Conservation (phyloP, 139 green algal genomes). For the Edaphochlamys debaryana region DNA sequence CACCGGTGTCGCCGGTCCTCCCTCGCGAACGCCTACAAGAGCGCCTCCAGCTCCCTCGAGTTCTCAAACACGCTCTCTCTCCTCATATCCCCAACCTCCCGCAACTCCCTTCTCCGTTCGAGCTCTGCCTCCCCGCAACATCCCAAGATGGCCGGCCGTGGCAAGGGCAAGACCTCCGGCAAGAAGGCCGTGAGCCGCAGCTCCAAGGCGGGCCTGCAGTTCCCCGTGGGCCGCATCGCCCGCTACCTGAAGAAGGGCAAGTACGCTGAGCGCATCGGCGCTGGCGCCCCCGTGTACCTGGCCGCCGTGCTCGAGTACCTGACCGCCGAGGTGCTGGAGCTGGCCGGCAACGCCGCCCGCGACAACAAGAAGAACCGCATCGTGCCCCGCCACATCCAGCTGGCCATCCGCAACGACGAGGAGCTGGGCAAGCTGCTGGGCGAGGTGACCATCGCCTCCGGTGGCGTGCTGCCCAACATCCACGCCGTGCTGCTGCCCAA, state of each 20-base stretch:
- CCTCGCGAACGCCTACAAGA: too few species aligned
- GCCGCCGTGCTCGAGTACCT: constrained; percentile 86
- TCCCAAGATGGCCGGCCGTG: background rate
- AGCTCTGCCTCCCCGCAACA: too few species aligned
- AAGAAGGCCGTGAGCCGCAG: constrained; percentile 82
- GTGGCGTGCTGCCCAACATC: constrained; percentile 76
- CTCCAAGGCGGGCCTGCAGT: constrained; percentile 91
- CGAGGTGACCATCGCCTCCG: constrained; percentile 71
- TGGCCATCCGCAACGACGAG: constrained; percentile 70
- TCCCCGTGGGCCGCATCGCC: constrained; percentile 85
- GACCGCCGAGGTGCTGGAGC: constrained; percentile 97
- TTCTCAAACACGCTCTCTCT: too few species aligned
- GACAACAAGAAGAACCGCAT: constrained; percentile 95
- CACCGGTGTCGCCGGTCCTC: too few species aligned
- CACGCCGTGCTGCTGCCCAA: constrained; percentile 82
- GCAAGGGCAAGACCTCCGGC: constrained; percentile 2
- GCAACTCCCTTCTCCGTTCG: too few species aligned
- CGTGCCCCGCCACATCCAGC: constrained; percentile 87
- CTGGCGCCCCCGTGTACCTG: constrained; percentile 74
- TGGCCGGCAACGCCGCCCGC: constrained; percentile 95
- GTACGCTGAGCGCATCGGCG: constrained; percentile 68
- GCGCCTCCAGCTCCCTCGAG: too few species aligned
- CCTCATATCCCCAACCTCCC: too few species aligned
- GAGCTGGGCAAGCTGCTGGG: constrained; percentile 81
- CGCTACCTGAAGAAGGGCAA: constrained; percentile 86